Evolutionary conservation across 2,329 filamentous ascomycete species (phyloP).

Genomic region (Pestalotiopsis sp.): DNA sequence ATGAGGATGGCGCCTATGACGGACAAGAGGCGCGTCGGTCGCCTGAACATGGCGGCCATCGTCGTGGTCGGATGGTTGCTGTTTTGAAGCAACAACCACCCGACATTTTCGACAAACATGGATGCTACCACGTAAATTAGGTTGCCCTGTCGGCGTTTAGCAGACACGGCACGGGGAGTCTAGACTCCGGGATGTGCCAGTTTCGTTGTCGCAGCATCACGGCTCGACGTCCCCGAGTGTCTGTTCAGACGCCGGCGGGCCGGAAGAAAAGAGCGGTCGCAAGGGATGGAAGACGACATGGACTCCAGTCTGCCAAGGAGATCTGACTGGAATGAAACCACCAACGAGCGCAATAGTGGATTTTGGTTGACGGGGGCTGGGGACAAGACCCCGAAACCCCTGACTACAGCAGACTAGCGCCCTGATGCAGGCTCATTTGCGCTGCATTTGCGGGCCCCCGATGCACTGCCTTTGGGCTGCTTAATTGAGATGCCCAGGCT

Average conservation of each 20-base stretch:
- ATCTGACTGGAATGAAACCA: background rate
- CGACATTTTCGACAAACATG: slow-evolving; percentile 13
- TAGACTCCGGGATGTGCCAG: background rate
- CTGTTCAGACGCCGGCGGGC: background rate
- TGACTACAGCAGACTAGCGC: background rate
- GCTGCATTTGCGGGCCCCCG: background rate
- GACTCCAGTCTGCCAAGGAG: background rate
- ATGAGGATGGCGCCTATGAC: slow-evolving; percentile 8
- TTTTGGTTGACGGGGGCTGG: background rate
- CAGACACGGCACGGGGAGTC: background rate
- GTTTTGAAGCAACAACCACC: slow-evolving; percentile 7
- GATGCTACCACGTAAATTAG: background rate
- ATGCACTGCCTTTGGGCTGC: background rate
- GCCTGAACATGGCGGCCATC: slow-evolving; percentile 12
- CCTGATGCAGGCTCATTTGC: background rate
- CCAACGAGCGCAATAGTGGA: background rate
- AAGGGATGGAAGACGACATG: background rate
- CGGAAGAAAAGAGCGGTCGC: background rate
- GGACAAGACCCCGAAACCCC: background rate
- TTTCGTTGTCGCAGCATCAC: background rate
- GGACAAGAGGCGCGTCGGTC: slow-evolving; percentile 12
- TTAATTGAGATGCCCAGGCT: background rate
- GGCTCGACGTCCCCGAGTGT: background rate
- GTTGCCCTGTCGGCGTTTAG: background rate
- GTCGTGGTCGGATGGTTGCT: slow-evolving; percentile 4